A percentile compares a stretch with the other conserved stretches of the same genome.
phyloP scores from a whole-genome alignment of 2,329 filamentous ascomycete species.

The Monilinia vaccinii-corymbosi region DNA sequence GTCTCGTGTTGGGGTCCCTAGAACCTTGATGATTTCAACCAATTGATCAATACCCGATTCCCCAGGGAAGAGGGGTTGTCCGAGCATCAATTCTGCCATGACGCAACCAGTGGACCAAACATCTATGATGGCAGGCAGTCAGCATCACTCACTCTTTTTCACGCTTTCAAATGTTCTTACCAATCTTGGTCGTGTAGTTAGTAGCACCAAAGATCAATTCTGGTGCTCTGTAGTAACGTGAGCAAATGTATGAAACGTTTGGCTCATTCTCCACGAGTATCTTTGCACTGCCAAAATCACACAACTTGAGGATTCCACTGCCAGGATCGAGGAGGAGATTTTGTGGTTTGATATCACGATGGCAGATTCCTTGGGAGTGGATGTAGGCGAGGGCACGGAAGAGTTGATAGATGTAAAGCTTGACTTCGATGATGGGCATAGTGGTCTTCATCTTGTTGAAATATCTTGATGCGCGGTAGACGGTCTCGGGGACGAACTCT shows the following conservation, averaged over 20 bases:
- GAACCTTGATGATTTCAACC: slow-evolving; percentile 98
- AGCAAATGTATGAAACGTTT: slow-evolving; percentile 99
- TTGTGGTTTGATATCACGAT: slow-evolving; percentile 98
- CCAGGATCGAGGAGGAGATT: slow-evolving; percentile 89
- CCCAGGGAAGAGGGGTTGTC: slow-evolving; percentile 93
- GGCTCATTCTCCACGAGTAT: slow-evolving; percentile 98
- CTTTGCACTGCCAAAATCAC: slow-evolving; percentile 98
- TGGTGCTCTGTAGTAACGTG: slow-evolving; percentile 93
- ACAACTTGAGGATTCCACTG: slow-evolving; percentile 89
- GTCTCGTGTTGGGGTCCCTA: slow-evolving; percentile 91
- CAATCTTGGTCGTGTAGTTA: slow-evolving; percentile 99
- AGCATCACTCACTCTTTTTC: slow-evolving; percentile 11
- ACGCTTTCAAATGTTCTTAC: slow-evolving; percentile 44
- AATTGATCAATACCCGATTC: slow-evolving; percentile 98
- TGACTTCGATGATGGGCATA: slow-evolving; percentile 97
- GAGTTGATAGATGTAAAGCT: slow-evolving; percentile 98
- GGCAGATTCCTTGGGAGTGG: slow-evolving; percentile 97
- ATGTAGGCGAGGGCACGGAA: slow-evolving; percentile 98
- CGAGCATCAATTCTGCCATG: slow-evolving; percentile 98
- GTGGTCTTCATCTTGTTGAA: slow-evolving; percentile 99
- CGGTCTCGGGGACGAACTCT: slow-evolving; percentile 96
- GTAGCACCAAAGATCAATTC: slow-evolving; percentile 98
- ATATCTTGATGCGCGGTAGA: slow-evolving; percentile 94
- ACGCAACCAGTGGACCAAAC: slow-evolving; percentile 99
- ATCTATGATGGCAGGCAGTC: slow-evolving; percentile 45